phyloP scores from a whole-genome alignment of 2,329 filamentous ascomycete species.

The Penicillium sp. region DNA sequence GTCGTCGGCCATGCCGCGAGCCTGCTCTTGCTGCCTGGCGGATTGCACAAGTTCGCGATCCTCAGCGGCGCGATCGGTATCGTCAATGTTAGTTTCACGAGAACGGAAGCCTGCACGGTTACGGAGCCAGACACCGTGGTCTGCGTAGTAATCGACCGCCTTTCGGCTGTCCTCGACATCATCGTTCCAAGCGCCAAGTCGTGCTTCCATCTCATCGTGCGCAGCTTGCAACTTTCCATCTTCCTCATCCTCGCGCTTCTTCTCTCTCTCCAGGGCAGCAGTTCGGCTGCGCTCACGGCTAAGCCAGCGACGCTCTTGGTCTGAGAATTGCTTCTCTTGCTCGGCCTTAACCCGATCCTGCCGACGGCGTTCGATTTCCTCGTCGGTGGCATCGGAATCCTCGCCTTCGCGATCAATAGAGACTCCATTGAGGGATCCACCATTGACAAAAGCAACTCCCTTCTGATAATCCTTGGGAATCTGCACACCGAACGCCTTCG shows the following conservation, averaged over 20 bases:
- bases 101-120: conserved; percentile 72
- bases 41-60: conserved; percentile 69
- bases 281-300: conserved; percentile 82
- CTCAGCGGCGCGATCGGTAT: conserved; percentile 77
- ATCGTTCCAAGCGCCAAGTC: conserved; percentile 82
- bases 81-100: conserved; percentile 73
- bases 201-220: conserved; percentile 66
- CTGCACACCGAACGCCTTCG: conserved; percentile 61
- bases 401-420: conserved; percentile 71
- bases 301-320: conserved; percentile 85
- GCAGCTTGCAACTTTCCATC: conserved; percentile 62
- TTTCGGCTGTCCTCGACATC: conserved; percentile 74
- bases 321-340: conserved; percentile 74
- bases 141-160: conserved; percentile 78
- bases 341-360: conserved; percentile 70
- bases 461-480: conserved; percentile 72
- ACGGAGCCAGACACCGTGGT: conserved; percentile 79
- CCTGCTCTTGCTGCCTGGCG: conserved; percentile 71
- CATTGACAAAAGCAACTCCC: conserved; percentile 79
- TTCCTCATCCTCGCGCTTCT: conserved; percentile 74
- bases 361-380: conserved; percentile 74
- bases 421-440: conserved; percentile 62
- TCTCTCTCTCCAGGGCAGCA: conserved; percentile 81
- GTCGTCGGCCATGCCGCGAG: conserved; percentile 79
- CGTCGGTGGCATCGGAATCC: conserved; percentile 82